Evolutionary conservation across 2,329 filamentous ascomycete genomes (phyloP), one percentile per base, ranked within the genome.

Genomic region (Sclerotinia nivalis): DNA sequence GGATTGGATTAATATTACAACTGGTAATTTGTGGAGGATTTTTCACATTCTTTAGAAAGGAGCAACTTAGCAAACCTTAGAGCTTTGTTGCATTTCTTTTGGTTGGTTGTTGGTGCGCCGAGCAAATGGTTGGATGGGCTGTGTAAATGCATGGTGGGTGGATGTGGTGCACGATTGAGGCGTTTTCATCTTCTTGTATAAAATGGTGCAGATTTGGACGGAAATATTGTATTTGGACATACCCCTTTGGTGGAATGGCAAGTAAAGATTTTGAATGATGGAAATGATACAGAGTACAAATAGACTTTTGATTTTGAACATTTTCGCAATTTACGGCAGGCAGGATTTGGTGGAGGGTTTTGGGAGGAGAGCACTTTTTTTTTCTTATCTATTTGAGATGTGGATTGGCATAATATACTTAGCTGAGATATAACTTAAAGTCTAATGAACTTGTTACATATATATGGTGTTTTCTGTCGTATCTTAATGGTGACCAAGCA

Each of bases 1-100:
- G 88, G 88, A 80, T 89, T 70, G 86, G 84, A 64, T 76, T 91
- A 49, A 70, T 83, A 10, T 81, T 86, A 69, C 88, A 91, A 76
- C 76, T 89, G 66, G 78, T 83, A 31, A 84, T 91, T 71, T 89
- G 85, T 72, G 80, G 86, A 77, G 84, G 86, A 61, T 88, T 83
- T 76, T 83, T 86, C 74, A 81, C 80, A 72, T 88, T 84, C 78
- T 87, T 87, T 79, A 79, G 85, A 70, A 87, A 86, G 79, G 85
- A 87, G 78, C 85, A 87, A 78, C 80, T 87, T 72, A 81, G 81
- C 61, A 87, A 87, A 79, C 85, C 85, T 34, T 83, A 71, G 54
- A 68, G 40, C 47, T 61, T 45, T 43, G 25, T 58, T 66, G 62
- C 50, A 13, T 66, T 66, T 56, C 40, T 65, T 65, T 40, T 40